These are phyloP conservation scores for Gentiana macrophylla DNA, from an alignment of 257 asterid species.

Conservation along the genomic window DNA sequence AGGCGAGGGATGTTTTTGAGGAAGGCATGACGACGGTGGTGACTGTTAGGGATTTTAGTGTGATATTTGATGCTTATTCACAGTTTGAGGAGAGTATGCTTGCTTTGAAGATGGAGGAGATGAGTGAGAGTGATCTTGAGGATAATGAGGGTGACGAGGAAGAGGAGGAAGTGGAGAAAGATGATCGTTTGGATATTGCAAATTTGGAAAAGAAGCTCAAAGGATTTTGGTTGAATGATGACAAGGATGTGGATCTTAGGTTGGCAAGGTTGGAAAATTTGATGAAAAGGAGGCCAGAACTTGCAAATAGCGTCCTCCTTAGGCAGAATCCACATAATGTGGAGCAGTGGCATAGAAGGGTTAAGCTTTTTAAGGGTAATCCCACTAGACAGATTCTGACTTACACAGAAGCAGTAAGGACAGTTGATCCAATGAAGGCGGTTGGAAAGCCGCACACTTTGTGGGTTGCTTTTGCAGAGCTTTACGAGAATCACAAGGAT, in stretches of 20 bases:
- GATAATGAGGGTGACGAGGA: constrained; percentile 37
- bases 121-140: constrained; percentile 59
- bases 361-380: constrained; percentile 79
- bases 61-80: constrained; percentile 70
- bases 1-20: constrained; percentile 86
- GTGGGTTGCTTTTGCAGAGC: constrained; percentile 93
- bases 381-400: constrained; percentile 83
- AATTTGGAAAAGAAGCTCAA: constrained; percentile 57
- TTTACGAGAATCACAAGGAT: constrained; percentile 73
- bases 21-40: constrained; percentile 93
- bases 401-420: constrained; percentile 90
- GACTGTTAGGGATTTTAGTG: constrained; percentile 18
- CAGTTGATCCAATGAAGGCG: constrained; percentile 92
- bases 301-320: constrained; percentile 95
- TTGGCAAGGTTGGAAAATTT: constrained; percentile 77
- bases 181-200: constrained; percentile 51
- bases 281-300: constrained; percentile 97
- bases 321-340: constrained; percentile 96
- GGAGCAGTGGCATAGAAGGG: constrained; percentile 97
- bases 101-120: constrained; percentile 60
- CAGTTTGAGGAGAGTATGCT: constrained; percentile 94
- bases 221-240: constrained; percentile 64
- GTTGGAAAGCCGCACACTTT: constrained; percentile 95
- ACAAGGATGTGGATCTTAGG: constrained; percentile 85
- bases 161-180: constrained; percentile 23